Percentiles rank a stretch among this genome's conserved stretches.
Conservation (phyloP, 2,329 filamentous ascomycete species). For the Aspergillus spinulosporus region DNA sequence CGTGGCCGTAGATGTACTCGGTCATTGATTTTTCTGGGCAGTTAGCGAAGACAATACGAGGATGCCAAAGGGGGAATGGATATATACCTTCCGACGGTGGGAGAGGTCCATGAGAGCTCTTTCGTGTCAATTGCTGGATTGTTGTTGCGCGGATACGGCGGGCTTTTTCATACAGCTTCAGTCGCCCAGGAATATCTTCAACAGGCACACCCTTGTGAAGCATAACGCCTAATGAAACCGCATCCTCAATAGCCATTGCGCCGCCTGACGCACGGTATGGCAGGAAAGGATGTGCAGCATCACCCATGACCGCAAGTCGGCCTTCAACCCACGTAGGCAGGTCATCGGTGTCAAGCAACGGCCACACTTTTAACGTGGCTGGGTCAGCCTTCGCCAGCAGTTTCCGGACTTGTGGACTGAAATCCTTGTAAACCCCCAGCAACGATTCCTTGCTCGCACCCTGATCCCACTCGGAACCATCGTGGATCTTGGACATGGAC, state of each 20-base stretch:
- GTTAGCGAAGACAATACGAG: background rate
- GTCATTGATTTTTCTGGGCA: conserved; percentile 16
- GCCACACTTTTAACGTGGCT: conserved; percentile 57
- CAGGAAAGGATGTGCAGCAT: conserved; percentile 68
- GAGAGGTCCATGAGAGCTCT: conserved; percentile 41
- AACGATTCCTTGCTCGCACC: conserved; percentile 27
- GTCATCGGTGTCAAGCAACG: conserved; percentile 61
- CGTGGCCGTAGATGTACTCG: conserved; percentile 58
- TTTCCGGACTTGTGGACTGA: conserved; percentile 43
- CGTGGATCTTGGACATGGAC: conserved; percentile 37
- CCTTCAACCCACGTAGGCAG: conserved; percentile 58
- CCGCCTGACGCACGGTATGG: conserved; percentile 66
- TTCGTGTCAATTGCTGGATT: conserved; percentile 56
- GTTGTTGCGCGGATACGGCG: conserved; percentile 58
- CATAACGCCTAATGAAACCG: conserved; percentile 58
- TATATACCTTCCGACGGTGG: conserved; percentile 19
- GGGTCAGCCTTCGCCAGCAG: conserved; percentile 45
- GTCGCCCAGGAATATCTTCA: conserved; percentile 54
- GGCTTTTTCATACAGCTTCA: conserved; percentile 61
- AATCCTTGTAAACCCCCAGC: conserved; percentile 38
- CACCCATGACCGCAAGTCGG: conserved; percentile 60
- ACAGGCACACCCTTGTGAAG: conserved; percentile 49
- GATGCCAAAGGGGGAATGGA: background rate
- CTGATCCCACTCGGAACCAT: conserved; percentile 38
- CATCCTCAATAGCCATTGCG: conserved; percentile 67